Evolutionary conservation across 2,329 filamentous ascomycete species (phyloP).

Genomic region (Sporothrix sp.): DNA sequence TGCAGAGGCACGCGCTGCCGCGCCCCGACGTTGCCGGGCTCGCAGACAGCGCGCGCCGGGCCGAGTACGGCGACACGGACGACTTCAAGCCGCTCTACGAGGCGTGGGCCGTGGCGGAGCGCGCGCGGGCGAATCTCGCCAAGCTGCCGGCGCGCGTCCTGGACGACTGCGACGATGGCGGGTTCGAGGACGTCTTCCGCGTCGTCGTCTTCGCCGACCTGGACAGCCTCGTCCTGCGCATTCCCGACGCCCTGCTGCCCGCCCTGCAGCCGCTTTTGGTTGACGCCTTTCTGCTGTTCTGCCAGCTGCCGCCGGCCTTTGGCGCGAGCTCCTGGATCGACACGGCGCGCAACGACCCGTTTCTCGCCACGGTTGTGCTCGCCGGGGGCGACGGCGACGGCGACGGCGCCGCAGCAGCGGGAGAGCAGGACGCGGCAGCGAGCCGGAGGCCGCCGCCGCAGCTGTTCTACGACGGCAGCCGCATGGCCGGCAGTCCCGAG

Average conservation of each 20-base stretch:
- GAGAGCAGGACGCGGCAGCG: neutral
- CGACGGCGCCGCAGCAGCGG: no score
- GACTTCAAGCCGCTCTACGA: conserved; percentile 29
- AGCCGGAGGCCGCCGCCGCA: conserved; percentile 1
- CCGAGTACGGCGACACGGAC: conserved; percentile 5
- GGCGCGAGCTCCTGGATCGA: conserved; percentile 21
- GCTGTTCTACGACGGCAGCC: conserved; percentile 16
- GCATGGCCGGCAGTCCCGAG: conserved; percentile 34
- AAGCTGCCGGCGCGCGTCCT: conserved; percentile 60
- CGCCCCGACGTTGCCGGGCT: conserved; percentile 4
- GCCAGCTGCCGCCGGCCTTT: conserved; percentile 46
- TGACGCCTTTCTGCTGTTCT: conserved; percentile 63
- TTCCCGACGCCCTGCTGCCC: conserved; percentile 32
- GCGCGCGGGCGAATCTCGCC: conserved; percentile 35
- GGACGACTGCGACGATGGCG: conserved; percentile 64
- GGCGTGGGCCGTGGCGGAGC: conserved; percentile 47
- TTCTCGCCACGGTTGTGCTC: conserved; percentile 25
- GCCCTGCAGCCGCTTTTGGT: conserved; percentile 41
- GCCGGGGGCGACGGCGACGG: neutral
- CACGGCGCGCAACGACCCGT: conserved; percentile 42
- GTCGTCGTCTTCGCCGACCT: conserved; percentile 68
- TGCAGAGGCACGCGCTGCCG: conserved; percentile 6
- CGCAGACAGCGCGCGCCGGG: conserved; percentile 17
- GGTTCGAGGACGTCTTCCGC: conserved; percentile 73
- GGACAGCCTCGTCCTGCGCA: conserved; percentile 17